These are phyloP conservation scores for Xylariales sp. DNA, from an alignment of 2,329 filamentous ascomycete genomes.

Conservation along the genomic window DNA sequence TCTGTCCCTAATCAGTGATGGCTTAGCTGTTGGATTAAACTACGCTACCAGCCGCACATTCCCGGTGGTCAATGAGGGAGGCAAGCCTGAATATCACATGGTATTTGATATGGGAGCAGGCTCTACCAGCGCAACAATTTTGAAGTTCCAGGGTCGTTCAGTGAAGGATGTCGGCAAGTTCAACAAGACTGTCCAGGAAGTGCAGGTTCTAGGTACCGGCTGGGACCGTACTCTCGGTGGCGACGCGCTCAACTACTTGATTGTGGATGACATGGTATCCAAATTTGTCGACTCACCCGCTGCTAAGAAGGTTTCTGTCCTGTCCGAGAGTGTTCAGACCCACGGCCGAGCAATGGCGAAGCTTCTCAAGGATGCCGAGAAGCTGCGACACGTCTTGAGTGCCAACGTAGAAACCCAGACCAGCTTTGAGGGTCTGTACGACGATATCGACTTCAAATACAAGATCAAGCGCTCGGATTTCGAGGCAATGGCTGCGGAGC, in stretches of 20 bases:
- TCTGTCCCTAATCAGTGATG: slow-evolving; percentile 80
- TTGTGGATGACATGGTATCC: slow-evolving; percentile 82
- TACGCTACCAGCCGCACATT: slow-evolving; percentile 92
- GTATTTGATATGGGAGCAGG: slow-evolving; percentile 98
- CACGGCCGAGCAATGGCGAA: slow-evolving; percentile 86
- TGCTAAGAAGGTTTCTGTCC: slow-evolving; percentile 61
- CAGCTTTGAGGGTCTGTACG: slow-evolving; percentile 84
- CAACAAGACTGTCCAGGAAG: slow-evolving; percentile 96
- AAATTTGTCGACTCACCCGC: slow-evolving; percentile 70
- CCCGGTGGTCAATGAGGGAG: slow-evolving; percentile 75
- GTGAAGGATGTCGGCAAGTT: slow-evolving; percentile 90
- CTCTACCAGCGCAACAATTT: slow-evolving; percentile 82
- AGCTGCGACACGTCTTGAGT: slow-evolving; percentile 82
- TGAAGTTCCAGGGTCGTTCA: slow-evolving; percentile 82
- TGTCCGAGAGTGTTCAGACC: slow-evolving; percentile 57
- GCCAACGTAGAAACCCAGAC: slow-evolving; percentile 80
- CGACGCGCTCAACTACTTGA: slow-evolving; percentile 80
- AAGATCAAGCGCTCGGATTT: slow-evolving; percentile 78
- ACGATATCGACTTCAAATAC: slow-evolving; percentile 91
- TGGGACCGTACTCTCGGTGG: slow-evolving; percentile 91
- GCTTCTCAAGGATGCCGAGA: slow-evolving; percentile 89
- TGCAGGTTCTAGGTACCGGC: slow-evolving; percentile 79
- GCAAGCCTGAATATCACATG: slow-evolving; percentile 85
- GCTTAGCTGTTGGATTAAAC: slow-evolving; percentile 87
- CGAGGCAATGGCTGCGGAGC: slow-evolving; percentile 68